Conservation (phyloP, 768 basidiomycete species). For the Tubosaeta sp. region DNA sequence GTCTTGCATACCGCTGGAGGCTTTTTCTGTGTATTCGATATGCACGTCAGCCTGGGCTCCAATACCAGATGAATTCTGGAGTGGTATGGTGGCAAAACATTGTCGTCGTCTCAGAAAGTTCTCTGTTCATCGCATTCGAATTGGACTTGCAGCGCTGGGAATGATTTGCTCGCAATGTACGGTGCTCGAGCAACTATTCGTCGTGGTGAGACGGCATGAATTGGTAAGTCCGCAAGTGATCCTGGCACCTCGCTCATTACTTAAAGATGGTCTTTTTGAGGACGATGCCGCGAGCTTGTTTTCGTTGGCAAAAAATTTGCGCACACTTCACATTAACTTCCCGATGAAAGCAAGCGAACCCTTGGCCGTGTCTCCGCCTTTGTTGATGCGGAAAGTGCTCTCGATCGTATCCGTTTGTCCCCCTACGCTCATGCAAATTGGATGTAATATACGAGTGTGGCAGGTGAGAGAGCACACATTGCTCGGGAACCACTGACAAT, state of each 20-base stretch:
- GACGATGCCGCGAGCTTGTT: constrained; percentile 32
- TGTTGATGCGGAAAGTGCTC: constrained; percentile 35
- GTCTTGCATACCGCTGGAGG: constrained; percentile 46
- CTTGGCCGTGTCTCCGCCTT: constrained; percentile 9
- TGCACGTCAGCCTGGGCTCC: constrained; percentile 37
- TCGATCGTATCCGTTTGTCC: constrained; percentile 48
- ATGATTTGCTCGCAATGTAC: constrained; percentile 53
- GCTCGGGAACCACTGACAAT: neutral
- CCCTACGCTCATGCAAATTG: constrained; percentile 54
- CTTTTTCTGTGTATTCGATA: constrained; percentile 60
- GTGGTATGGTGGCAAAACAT: constrained; percentile 46
- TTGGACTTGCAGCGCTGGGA: constrained; percentile 46
- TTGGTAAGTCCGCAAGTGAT: constrained; percentile 35
- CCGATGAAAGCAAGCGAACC: constrained; percentile 24
- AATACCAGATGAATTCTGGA: constrained; percentile 48
- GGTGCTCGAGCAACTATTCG: constrained; percentile 58
- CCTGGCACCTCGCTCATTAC: neutral
- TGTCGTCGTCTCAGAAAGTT: constrained; percentile 49
- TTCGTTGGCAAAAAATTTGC: constrained; percentile 42
- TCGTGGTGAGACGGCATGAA: constrained; percentile 46
- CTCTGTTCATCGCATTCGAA: constrained; percentile 60
- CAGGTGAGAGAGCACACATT: constrained; percentile 42
- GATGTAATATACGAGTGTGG: constrained; percentile 67
- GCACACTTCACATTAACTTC: constrained; percentile 60
- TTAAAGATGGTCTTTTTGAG: constrained; percentile 9